Conservation (phyloP, 1,284 basidiomycete species). For the Lentinula novae-zelandiae region DNA sequence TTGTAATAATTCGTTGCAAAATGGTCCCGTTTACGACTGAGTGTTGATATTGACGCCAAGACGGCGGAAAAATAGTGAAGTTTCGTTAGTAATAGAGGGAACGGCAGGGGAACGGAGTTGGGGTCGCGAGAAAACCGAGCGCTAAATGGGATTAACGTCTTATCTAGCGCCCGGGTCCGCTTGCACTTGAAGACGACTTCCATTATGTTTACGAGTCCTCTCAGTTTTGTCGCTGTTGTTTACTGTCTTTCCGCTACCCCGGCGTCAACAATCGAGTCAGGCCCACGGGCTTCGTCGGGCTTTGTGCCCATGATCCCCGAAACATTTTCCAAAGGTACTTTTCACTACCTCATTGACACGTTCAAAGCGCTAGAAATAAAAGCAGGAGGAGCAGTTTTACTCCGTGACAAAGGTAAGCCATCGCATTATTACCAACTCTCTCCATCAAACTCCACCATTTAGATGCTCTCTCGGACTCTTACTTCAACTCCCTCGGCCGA, state of each 20-base stretch:
- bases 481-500: constrained; percentile 26
- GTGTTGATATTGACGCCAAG: too few relatives aligned
- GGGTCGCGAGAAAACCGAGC: too few relatives aligned
- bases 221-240: background rate
- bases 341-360: too few relatives aligned
- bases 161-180: too few relatives aligned
- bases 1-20: too few relatives aligned
- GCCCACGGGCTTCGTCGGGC: background rate
- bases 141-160: too few relatives aligned
- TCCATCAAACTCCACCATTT: background rate
- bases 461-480: constrained; percentile 28
- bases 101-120: too few relatives aligned
- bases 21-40: too few relatives aligned
- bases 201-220: background rate
- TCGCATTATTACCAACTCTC: background rate
- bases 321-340: background rate
- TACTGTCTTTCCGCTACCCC: background rate
- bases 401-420: too few relatives aligned
- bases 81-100: too few relatives aligned
- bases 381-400: background rate
- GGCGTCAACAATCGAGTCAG: background rate
- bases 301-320: background rate
- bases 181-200: too few relatives aligned
- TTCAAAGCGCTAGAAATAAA: background rate
- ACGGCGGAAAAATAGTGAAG: too few relatives aligned